Evolutionary conservation across 2,329 filamentous ascomycete genomes (phyloP), one percentile per base, ranked within the genome.

Genomic region (Penicillium janthinellum): DNA sequence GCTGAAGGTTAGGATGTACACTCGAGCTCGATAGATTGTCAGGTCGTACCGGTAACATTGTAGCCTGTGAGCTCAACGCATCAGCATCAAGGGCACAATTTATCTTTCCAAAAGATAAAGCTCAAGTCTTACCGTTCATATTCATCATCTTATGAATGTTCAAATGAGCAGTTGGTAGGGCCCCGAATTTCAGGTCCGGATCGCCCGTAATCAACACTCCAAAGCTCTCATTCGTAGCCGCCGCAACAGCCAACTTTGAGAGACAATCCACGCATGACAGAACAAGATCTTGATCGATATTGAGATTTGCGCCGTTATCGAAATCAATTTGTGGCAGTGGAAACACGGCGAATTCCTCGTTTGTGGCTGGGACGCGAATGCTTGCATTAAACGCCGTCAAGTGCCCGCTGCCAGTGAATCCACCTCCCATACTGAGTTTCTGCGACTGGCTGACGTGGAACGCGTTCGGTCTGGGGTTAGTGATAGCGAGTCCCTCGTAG

Each of bases 241-340:
- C 64, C 7, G 53, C 45, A 11, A 61, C 42, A 5, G 64, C 65
- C 49, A 71, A 52, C 6, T 61, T 20, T 5, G 67, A 66, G 38
- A 71, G 38, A 53, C 69, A 71, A 1, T 67, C 66, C 4, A 70
- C 61, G 42, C 68, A 71, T 4, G 66, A 63, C 15, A 71, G 25
- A 7, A 68, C 55, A 47, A 71, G 28, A 53, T 69, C 66, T 17
- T 70, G 67, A 25, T 71, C 62, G n/a, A 71, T 64, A 0, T 65
- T 54, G 3, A 71, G 31, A 7, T 37, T 42, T 5, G 60, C 60
- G 4, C 61, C 58, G 4, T 60, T 45, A 5, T 48, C 51, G 34
- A 71, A 69, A 25, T 64, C 37, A 7, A 70, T 65, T 3, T 57
- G 25, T 0, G 64, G 64, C 2, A 71, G 54, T 1, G 64, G 57